Base-by-base conservation (phyloP, 1,284 basidiomycete species). In the Cutaneotrichosporon sp. region DNA sequence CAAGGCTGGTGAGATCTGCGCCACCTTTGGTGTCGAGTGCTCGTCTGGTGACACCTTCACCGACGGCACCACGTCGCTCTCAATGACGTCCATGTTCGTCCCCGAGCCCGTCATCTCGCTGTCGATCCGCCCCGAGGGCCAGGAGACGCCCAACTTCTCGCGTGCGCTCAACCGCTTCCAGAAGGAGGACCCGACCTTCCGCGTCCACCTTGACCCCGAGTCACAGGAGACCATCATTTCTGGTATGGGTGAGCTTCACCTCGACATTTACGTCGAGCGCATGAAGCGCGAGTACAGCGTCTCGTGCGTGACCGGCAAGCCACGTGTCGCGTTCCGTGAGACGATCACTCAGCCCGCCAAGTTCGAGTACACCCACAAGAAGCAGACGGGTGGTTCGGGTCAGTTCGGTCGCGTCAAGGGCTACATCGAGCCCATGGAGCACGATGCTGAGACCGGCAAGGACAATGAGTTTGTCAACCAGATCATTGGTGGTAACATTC, bases 211-310 rank as follows among this genome's bases (percentile, higher is more conserved):
- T 64, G 97, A 99, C 81, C 81, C 85, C 40, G 94, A 97, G 77
- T 92, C 90, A 73, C 92, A 95, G 81, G 97, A 99, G 90, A 99
- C 97, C n/a, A 99, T 99, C 80, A 98, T 99, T 69, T 96, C 92
- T 38, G 97, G 97, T 21, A 99, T 99, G 97, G 97, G 96, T 34
- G 97, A 99, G 81, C 86, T 99, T 11, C 97, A 99, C 78, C 86
- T 99, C 31, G 97, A 99, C 77, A 97, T 99, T 75, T 99, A 99
- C 82, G 96, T 98, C 67, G 97, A 99, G 81, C 90, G 97, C 52
- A 98, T 99, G 94, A 89, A 89, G 72, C 89, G 97, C 65, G 97
- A 99, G 82, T 99, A 99, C 83, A 92, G 91, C 68, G 92, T 96
- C 31, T 88, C 92, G 40, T 97, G 94, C 77, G 86, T 88, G 11